A percentile compares a stretch with the other conserved stretches of the same genome.
Conservation (phyloP, 768 basidiomycete species). For the Dentipellis sp. region DNA sequence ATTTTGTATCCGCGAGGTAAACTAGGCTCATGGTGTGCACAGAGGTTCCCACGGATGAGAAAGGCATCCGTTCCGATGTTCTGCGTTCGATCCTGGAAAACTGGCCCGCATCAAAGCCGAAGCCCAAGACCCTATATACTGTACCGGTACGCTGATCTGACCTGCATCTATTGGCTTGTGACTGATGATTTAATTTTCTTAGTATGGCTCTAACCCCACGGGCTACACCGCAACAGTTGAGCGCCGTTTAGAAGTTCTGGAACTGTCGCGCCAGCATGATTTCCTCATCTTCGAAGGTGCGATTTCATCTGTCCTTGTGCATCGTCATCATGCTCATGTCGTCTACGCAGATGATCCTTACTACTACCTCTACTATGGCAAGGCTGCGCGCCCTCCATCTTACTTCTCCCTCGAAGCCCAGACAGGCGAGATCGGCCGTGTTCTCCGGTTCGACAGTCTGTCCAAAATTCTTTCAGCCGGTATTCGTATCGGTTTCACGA, state of each 20-base stretch:
- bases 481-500: constrained; percentile 73
- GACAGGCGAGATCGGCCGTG: constrained; percentile 60
- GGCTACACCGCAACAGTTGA: constrained; percentile 68
- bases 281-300: constrained; percentile 81
- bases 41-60: constrained; percentile 74
- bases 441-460: constrained; percentile 83
- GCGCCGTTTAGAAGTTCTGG: constrained; percentile 62
- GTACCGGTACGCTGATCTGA: constrained; percentile 42
- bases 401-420: constrained; percentile 74
- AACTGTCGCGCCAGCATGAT: constrained; percentile 61
- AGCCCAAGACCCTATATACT: constrained; percentile 76
- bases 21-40: neutral
- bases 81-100: constrained; percentile 57
- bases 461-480: constrained; percentile 77
- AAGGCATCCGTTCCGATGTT: constrained; percentile 54
- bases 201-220: constrained; percentile 85
- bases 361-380: constrained; percentile 69
- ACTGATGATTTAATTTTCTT: neutral
- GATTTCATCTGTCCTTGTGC: constrained; percentile 4
- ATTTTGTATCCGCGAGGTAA: neutral
- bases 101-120: constrained; percentile 66
- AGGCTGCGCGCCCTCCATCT: constrained; percentile 51
- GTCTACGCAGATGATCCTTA: constrained; percentile 63
- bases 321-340: neutral
- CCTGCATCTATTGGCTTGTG: neutral